phyloP scores from a whole-genome alignment of 2,329 filamentous ascomycete genomes.

The Talaromyces sp. region DNA sequence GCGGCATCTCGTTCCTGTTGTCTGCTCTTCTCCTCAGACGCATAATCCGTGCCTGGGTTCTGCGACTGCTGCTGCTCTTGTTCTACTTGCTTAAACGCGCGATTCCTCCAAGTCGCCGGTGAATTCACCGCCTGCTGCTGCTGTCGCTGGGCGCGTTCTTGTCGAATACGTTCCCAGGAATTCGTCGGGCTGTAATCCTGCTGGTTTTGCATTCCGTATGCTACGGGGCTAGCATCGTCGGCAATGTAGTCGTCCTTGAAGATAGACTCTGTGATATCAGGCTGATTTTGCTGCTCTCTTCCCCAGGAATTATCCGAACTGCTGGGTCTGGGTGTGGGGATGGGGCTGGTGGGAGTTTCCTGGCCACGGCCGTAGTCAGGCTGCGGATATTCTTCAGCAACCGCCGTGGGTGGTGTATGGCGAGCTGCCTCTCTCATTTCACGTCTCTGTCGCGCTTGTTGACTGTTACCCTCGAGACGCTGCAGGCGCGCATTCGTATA shows the following conservation, averaged over 20 bases:
- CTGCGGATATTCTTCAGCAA: constrained; percentile 1
- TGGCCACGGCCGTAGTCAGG: background rate
- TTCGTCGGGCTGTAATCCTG: constrained; percentile 12
- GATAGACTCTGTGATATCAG: background rate
- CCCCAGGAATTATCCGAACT: background rate
- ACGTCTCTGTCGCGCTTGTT: background rate
- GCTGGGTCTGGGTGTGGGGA: background rate
- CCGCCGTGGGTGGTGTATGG: background rate
- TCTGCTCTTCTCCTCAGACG: constrained; percentile 15
- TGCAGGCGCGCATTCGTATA: constrained; percentile 9
- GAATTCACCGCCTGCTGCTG: background rate
- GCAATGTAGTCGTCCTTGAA: constrained; percentile 2
- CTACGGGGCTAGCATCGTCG: constrained; percentile 30
- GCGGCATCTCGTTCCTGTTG: constrained; percentile 31
- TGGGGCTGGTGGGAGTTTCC: background rate
- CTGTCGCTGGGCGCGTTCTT: constrained; percentile 16
- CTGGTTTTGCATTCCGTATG: constrained; percentile 22
- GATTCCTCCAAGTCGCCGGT: background rate
- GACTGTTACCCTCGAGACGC: background rate
- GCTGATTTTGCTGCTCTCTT: background rate
- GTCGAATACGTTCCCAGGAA: constrained; percentile 34
- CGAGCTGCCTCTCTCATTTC: constrained; percentile 2
- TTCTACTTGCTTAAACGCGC: background rate
- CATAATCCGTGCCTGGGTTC: background rate
- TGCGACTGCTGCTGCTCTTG: constrained; percentile 8